Evolutionary conservation across 2,329 filamentous ascomycete genomes (phyloP).

Genomic region (Botrytis paeoniae): DNA sequence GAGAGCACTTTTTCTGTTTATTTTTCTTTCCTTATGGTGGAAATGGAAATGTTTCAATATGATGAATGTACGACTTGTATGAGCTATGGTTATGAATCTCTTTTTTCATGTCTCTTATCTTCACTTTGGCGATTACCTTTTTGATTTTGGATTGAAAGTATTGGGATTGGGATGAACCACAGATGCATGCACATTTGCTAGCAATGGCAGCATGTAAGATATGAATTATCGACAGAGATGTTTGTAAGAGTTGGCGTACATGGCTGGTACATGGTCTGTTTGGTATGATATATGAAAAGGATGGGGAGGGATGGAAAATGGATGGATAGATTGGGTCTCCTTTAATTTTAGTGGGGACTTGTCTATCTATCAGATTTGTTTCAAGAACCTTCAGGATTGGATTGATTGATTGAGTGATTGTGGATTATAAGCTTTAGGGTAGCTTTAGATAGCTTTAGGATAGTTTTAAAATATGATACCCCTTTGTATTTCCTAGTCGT

Average conservation of each 20-base stretch:
- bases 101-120: slow-evolving; percentile 23
- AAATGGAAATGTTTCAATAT: slow-evolving; percentile 30
- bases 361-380: background rate
- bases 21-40: slow-evolving; percentile 19
- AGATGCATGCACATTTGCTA: slow-evolving; percentile 13
- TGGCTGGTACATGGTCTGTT: slow-evolving; percentile 15
- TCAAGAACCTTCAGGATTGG: background rate
- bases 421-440: background rate
- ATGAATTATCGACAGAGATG: slow-evolving; percentile 5
- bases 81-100: slow-evolving; percentile 34
- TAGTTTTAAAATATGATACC: slow-evolving; percentile 13
- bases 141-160: slow-evolving; percentile 1
- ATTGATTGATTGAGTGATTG: background rate
- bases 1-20: background rate
- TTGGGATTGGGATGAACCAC: slow-evolving; percentile 2
- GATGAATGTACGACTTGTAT: slow-evolving; percentile 36
- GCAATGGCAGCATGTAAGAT: slow-evolving; percentile 20
- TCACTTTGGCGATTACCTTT: slow-evolving; percentile 6
- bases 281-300: background rate
- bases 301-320: background rate
- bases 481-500: slow-evolving; percentile 1
- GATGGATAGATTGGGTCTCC: background rate
- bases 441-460: slow-evolving; percentile 5
- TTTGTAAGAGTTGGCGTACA: slow-evolving; percentile 10
- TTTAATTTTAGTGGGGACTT: background rate